phyloP scores from a whole-genome alignment of 805 yeast genomes.

The Sugiyamaella chiloensis region DNA sequence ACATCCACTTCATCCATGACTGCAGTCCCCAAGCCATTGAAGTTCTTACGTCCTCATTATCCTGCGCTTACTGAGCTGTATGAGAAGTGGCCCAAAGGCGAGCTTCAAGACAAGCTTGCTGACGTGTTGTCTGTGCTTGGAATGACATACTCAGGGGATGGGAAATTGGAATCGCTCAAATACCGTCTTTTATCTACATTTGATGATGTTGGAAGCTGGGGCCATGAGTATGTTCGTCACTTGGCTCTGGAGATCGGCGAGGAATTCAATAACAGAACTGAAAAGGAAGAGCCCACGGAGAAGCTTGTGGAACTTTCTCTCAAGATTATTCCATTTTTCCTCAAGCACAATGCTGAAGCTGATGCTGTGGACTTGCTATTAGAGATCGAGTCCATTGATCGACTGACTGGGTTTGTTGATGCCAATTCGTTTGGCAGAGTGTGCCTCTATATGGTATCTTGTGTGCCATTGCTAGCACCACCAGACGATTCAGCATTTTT shows the following conservation, averaged over 20 bases:
- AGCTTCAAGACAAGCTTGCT: constrained; percentile 56
- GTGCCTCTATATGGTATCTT: constrained; percentile 89
- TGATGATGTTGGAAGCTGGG: constrained; percentile 79
- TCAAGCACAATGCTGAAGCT: constrained; percentile 95
- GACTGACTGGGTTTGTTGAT: constrained; percentile 80
- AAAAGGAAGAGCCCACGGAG: constrained; percentile 28
- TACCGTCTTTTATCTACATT: constrained; percentile 65
- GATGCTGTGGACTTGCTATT: constrained; percentile 93
- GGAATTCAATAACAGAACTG: constrained; percentile 46
- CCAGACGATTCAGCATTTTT: constrained; percentile 87
- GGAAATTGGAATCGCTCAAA: constrained; percentile 72
- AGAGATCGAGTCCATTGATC: constrained; percentile 85
- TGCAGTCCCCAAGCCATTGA: constrained; percentile 98
- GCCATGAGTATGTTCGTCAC: constrained; percentile 96
- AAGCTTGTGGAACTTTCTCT: constrained; percentile 63
- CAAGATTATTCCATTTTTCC: constrained; percentile 81
- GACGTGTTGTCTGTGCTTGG: constrained; percentile 91
- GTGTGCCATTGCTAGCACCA: constrained; percentile 94
- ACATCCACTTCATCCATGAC: constrained; percentile 98
- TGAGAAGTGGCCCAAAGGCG: constrained; percentile 57
- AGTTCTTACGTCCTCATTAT: constrained; percentile 87
- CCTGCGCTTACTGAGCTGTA: constrained; percentile 62
- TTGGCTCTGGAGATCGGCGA: constrained; percentile 93
- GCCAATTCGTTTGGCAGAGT: constrained; percentile 81
- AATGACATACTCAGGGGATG: constrained; percentile 86